phyloP scores from a whole-genome alignment of 192 early-diverging fungal species.

The Coemansia sp. region DNA sequence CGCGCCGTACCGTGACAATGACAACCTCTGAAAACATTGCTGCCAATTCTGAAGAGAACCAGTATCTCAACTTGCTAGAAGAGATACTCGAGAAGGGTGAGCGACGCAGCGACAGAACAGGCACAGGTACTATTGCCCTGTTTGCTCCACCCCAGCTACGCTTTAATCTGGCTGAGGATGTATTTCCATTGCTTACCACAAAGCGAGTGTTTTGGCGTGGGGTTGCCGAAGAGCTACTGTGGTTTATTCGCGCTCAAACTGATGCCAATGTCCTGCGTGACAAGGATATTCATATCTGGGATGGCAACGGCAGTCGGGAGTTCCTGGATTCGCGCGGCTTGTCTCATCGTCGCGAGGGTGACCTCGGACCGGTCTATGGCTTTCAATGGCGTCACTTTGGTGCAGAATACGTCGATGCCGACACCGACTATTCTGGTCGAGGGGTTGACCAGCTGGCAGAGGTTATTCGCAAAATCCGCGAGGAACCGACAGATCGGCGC shows the following conservation, averaged over 20 bases:
- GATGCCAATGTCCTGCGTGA: slow-evolving; percentile 73
- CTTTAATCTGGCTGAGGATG: slow-evolving; percentile 72
- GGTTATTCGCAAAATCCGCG: slow-evolving; percentile 82
- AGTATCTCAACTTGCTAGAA: slow-evolving; percentile 81
- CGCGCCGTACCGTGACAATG: slow-evolving; percentile 7
- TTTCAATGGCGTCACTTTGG: slow-evolving; percentile 99
- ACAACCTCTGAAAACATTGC: slow-evolving; percentile 2
- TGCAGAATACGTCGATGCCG: slow-evolving; percentile 77
- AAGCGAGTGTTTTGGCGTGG: slow-evolving; percentile 91
- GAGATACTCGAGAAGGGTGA: slow-evolving; percentile 73
- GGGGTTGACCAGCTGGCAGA: slow-evolving; percentile 93
- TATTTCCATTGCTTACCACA: slow-evolving; percentile 89
- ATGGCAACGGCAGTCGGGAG: slow-evolving; percentile 87
- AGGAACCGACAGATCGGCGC: slow-evolving; percentile 83
- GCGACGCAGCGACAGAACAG: slow-evolving; percentile 82
- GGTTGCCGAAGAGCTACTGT: slow-evolving; percentile 92
- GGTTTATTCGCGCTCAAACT: slow-evolving; percentile 92
- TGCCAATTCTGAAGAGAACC: slow-evolving; percentile 66
- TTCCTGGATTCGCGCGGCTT: slow-evolving; percentile 86
- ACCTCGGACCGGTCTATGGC: slow-evolving; percentile 94
- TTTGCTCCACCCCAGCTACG: slow-evolving; percentile 88
- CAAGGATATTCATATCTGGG: slow-evolving; percentile 80
- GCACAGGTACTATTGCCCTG: slow-evolving; percentile 76
- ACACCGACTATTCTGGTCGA: slow-evolving; percentile 83
- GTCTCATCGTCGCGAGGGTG: slow-evolving; percentile 72